A percentile compares a stretch with the other conserved stretches of the same genome.
Evolutionary conservation across 352 stramenopile genomes (phyloP).

Genomic region (Globisporangium okanoganense): DNA sequence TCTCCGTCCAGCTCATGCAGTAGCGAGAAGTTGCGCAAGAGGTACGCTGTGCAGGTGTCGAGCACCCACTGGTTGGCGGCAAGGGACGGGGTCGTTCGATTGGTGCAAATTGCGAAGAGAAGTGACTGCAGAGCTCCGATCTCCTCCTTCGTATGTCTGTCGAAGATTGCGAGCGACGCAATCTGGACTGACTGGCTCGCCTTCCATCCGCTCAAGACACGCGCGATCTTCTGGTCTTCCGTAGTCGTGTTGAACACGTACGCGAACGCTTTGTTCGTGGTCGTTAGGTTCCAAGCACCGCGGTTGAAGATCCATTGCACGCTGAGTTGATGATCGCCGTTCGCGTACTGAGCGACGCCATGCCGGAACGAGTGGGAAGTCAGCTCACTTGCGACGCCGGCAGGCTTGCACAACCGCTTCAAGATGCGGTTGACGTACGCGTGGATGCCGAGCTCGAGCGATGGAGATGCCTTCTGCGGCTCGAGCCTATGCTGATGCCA

Average conservation of each 20-base stretch:
- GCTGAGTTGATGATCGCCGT: constrained; percentile 12
- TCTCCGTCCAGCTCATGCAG: too few species aligned
- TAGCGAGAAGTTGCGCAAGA: not conserved
- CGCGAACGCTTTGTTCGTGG: constrained; percentile 23
- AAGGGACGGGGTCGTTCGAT: not conserved
- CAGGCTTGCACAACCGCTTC: not conserved
- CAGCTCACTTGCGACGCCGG: constrained; percentile 5
- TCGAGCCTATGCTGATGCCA: not conserved
- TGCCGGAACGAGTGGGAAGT: constrained; percentile 26
- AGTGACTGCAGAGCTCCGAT: not conserved
- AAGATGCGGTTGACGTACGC: constrained; percentile 1
- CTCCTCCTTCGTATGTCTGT: not conserved
- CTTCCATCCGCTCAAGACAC: not conserved
- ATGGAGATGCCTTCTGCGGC: not conserved
- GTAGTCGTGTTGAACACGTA: constrained; percentile 6
- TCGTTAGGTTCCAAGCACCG: constrained; percentile 25
- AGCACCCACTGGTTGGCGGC: not conserved
- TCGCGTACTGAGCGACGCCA: constrained; percentile 21
- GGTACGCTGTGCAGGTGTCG: not conserved
- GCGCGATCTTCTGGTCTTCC: not conserved
- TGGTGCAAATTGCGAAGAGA: not conserved
- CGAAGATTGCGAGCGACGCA: not conserved
- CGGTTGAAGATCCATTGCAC: constrained; percentile 31
- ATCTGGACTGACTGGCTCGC: not conserved
- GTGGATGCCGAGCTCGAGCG: not conserved